phyloP scores from a whole-genome alignment of 2,329 filamentous ascomycete species.

The Bertia moriformis region DNA sequence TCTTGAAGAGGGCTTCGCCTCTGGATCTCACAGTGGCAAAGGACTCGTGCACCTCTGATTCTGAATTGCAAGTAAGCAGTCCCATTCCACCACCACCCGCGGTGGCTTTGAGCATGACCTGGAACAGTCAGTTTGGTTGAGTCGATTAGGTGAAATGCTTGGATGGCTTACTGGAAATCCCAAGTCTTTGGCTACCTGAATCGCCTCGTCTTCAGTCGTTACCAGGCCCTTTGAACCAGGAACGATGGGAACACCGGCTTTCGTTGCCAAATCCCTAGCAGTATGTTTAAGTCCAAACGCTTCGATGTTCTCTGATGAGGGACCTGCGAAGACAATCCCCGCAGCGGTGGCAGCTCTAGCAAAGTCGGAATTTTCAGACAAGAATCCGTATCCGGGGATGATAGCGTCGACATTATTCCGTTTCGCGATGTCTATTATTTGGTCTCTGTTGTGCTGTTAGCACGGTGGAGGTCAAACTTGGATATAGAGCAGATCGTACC shows the following conservation, averaged over 20 bases:
- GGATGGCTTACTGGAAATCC: slow-evolving; percentile 26
- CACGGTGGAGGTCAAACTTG: slow-evolving; percentile 6
- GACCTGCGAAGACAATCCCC: slow-evolving; percentile 42
- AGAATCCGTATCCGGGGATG: slow-evolving; percentile 51
- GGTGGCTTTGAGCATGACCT: slow-evolving; percentile 38
- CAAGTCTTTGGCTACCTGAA: slow-evolving; percentile 21
- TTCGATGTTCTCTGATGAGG: slow-evolving; percentile 33
- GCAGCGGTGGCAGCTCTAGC: slow-evolving; percentile 32
- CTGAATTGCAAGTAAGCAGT: slow-evolving; percentile 33
- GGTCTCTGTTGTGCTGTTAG: slow-evolving; percentile 13
- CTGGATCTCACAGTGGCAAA: slow-evolving; percentile 39
- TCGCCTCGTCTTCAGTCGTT: slow-evolving; percentile 29
- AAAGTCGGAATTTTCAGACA: slow-evolving; percentile 48
- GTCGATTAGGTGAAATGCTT: too few relatives aligned
- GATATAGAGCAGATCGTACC: slow-evolving; percentile 9
- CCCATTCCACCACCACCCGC: slow-evolving; percentile 54
- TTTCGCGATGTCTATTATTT: slow-evolving; percentile 29
- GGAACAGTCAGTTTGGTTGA: too few relatives aligned
- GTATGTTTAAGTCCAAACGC: slow-evolving; percentile 43
- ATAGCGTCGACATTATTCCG: slow-evolving; percentile 33
- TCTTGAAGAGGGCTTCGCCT: slow-evolving; percentile 41
- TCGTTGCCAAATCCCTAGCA: slow-evolving; percentile 34
- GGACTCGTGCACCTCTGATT: slow-evolving; percentile 32
- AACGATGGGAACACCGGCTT: slow-evolving; percentile 25
- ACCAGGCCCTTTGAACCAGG: slow-evolving; percentile 14